Conservation (phyloP, 805 yeast species). For the Aciculoconidium aculeatum region DNA sequence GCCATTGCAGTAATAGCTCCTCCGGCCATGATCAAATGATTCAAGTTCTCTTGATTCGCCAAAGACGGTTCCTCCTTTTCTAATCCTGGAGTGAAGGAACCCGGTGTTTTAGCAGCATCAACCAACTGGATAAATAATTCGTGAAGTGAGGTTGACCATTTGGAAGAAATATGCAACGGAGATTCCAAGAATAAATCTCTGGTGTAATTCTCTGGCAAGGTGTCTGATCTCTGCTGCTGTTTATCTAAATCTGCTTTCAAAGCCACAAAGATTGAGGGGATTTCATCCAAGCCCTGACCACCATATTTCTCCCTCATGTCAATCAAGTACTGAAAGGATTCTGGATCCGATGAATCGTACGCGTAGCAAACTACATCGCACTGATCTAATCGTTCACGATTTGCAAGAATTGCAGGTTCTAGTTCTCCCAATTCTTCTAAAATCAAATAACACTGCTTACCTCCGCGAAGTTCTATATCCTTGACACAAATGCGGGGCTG, state of each 20-base stretch:
- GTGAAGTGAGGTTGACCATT: constrained; percentile 81
- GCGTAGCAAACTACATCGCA: constrained; percentile 90
- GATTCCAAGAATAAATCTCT: constrained; percentile 60
- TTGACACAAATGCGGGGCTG: constrained; percentile 80
- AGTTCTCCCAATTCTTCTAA: constrained; percentile 86
- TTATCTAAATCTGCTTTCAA: constrained; percentile 92
- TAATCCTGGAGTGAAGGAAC: constrained; percentile 67
- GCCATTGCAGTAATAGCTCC: constrained; percentile 66
- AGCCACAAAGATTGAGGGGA: constrained; percentile 88
- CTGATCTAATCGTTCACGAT: constrained; percentile 60
- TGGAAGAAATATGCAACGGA: constrained; percentile 85
- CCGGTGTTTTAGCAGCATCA: constrained; percentile 80
- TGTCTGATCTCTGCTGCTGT: constrained; percentile 83
- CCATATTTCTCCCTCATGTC: constrained; percentile 57
- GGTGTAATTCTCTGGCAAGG: constrained; percentile 85
- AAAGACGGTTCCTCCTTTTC: constrained; percentile 47
- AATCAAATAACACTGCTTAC: constrained; percentile 89
- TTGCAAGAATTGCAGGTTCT: constrained; percentile 76
- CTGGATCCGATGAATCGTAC: constrained; percentile 95
- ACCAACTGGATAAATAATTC: constrained; percentile 84
- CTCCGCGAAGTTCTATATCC: constrained; percentile 89
- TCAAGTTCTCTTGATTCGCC: constrained; percentile 42
- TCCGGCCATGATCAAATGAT: constrained; percentile 56
- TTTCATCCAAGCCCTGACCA: constrained; percentile 45
- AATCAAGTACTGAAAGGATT: constrained; percentile 78